phyloP scores from a whole-genome alignment of 495 filamentous ascomycete genomes.

The Staphylotrichum longicolle region DNA sequence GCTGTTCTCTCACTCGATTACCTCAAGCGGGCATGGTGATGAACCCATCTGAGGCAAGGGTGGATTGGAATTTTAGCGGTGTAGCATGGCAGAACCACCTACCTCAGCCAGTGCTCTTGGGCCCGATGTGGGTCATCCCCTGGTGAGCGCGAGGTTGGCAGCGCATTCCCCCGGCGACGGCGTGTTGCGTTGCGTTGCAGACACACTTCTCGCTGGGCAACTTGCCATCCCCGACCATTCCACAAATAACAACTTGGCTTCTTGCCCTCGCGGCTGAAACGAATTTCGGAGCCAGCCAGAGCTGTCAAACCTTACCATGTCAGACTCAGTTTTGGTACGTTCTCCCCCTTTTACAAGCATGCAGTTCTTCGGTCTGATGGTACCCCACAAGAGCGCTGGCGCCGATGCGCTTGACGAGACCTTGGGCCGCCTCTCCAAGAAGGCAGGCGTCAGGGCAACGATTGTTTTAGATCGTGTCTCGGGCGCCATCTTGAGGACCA shows the following conservation, averaged over 20 bases:
- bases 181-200: too few relatives aligned
- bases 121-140: too few relatives aligned
- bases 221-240: too few relatives aligned
- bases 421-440: conserved; percentile 59
- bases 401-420: conserved; percentile 46
- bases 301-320: conserved; percentile 8
- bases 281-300: too few relatives aligned
- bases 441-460: conserved; percentile 63
- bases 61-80: conserved; percentile 47
- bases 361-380: conserved; percentile 6
- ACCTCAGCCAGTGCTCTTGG: too few relatives aligned
- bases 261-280: too few relatives aligned
- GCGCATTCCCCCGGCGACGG: too few relatives aligned
- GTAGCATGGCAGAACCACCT: conserved; percentile 34
- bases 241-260: too few relatives aligned
- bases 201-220: too few relatives aligned
- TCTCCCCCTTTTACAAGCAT: background rate
- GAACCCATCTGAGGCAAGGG: background rate
- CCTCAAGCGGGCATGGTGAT: too few relatives aligned
- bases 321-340: conserved; percentile 26
- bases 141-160: too few relatives aligned
- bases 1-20: too few relatives aligned
- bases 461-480: conserved; percentile 58
- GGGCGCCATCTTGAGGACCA: conserved; percentile 61
- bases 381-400: conserved; percentile 21